These are phyloP conservation scores for Handroanthus guayacan DNA, from an alignment of 257 asterid genomes.

Conservation along the genomic window DNA sequence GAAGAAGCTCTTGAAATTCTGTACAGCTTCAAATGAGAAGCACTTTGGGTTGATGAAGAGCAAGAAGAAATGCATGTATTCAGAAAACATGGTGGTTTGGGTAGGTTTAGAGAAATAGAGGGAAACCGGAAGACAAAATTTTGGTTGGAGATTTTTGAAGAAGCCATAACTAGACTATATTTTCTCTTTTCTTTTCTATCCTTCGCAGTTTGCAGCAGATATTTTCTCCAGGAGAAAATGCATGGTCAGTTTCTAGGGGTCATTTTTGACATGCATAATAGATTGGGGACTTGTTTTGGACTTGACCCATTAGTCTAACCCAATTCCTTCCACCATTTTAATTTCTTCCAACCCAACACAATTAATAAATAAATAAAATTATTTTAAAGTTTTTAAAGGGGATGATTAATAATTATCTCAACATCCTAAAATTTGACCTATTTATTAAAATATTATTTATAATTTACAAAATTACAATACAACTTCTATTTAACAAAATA, in stretches of 20 bases:
- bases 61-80: slow-evolving; percentile 26
- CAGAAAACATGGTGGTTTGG: slow-evolving; percentile 31
- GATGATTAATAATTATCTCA: too few species aligned
- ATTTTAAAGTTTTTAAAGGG: too few species aligned
- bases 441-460: too few species aligned
- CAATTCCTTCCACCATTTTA: too few species aligned
- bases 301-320: too few species aligned
- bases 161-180: slow-evolving; percentile 54
- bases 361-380: too few species aligned
- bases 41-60: slow-evolving; percentile 33
- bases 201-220: neutral
- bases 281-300: neutral
- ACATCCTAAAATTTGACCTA: too few species aligned
- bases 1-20: slow-evolving; percentile 52
- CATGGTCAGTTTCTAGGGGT: neutral
- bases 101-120: slow-evolving; percentile 23
- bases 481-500: too few species aligned
- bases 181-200: slow-evolving; percentile 24
- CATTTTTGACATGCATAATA: neutral
- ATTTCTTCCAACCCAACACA: too few species aligned
- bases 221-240: neutral
- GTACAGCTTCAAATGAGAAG: slow-evolving; percentile 47
- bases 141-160: slow-evolving; percentile 49
- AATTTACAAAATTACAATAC: too few species aligned
- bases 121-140: slow-evolving; percentile 18